phyloP scores from a whole-genome alignment of 225 moss, liverwort and hornwort genomes.

The Straminergon stramineum region DNA sequence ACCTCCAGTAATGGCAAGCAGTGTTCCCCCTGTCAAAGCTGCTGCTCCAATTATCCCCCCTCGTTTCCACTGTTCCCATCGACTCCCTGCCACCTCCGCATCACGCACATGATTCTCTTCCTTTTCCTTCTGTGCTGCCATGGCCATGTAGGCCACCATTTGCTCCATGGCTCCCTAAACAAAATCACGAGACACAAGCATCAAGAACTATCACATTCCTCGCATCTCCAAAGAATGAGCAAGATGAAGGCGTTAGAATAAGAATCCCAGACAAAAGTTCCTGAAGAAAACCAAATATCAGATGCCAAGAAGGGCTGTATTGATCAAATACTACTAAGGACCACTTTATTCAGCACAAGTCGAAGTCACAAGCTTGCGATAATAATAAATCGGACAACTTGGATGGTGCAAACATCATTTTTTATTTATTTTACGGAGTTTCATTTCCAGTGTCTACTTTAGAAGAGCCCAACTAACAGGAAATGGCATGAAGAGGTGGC shows the following conservation, averaged over 20 bases:
- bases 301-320: neutral
- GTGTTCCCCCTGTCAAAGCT: conserved; percentile 80
- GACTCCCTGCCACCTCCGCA: conserved; percentile 27
- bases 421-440: neutral
- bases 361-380: neutral
- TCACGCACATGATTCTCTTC: conserved; percentile 31
- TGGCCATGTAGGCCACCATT: conserved; percentile 98
- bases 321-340: neutral
- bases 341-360: neutral
- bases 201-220: neutral
- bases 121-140: conserved; percentile 70
- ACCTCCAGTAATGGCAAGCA: conserved; percentile 94
- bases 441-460: neutral
- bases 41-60: conserved; percentile 86
- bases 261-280: neutral
- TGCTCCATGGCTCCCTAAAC: conserved; percentile 87
- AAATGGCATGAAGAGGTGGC: too few relatives aligned
- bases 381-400: neutral
- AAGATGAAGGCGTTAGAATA: neutral
- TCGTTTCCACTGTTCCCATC: conserved; percentile 78
- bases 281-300: neutral
- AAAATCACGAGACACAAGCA: neutral
- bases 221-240: neutral
- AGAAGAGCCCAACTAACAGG: neutral
- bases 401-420: neutral